Base-by-base conservation (phyloP, 2,329 filamentous ascomycete species). In the Pseudogymnoascus pannorum region DNA sequence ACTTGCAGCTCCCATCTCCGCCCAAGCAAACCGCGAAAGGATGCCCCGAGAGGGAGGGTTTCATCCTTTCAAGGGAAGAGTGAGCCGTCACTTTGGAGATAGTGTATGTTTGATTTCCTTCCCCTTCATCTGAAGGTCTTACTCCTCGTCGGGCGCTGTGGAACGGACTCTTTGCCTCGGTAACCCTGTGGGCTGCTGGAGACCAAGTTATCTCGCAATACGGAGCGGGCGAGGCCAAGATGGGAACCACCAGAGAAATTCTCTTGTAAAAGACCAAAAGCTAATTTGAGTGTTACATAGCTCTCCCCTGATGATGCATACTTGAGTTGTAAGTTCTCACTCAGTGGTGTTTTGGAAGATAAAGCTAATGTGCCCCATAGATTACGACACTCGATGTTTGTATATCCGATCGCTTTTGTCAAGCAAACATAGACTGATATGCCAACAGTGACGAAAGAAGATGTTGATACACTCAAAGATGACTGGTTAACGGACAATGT, bases 401-500 rank as follows among this genome's bases (percentile, higher is more conserved):
- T 73, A 57, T 58, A 33, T 22, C 62, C 64, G 62, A 22, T 51
- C 1, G 59, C 61, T 5, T 64, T 59, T 44, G 60, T 62, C 62
- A 63, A 68, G 60, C 35, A 33, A 60, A 22, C 58, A 20, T 61
- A 48, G 11, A 48, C 63, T 65, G 44, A 66, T 58, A 60, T 65
- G 66, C 62, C 69, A 61, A 68, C 65, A 92, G 91, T 97, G 68
- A 96, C 90, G 58, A 85, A 87, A 72, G 91, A 94, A 72, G 94
- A 99, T 75, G 84, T 97, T 67, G 89, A 92, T 73, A 87, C 88
- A 14, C 83, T 99, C 62, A 91, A 89, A 75, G 81, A 89, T 75
- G 94, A 97, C 79, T 99, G 94, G 94, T 80, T 99, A 59, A 97
- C 93, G 44, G 94, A 99, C 74, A 97, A 96, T 78, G 90, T 92